phyloP scores from a whole-genome alignment of 2,329 filamentous ascomycete genomes.

The Trichoderma gracile region DNA sequence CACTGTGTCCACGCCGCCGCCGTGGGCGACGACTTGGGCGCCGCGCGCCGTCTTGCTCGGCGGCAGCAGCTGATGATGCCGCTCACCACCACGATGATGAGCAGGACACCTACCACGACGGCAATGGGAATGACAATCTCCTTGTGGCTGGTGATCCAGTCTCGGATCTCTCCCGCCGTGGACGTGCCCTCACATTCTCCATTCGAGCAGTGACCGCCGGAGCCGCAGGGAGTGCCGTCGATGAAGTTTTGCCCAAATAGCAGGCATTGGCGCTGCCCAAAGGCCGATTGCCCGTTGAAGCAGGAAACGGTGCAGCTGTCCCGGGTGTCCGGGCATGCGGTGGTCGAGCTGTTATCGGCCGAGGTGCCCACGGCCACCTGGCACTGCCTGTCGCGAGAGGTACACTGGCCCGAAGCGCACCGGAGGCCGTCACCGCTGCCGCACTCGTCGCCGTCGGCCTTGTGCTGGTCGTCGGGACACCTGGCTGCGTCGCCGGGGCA shows the following conservation, averaged over 20 bases:
- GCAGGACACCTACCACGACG: conserved; percentile 68
- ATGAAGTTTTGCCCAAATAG: conserved; percentile 87
- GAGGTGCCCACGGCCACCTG: conserved; percentile 77
- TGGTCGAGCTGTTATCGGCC: conserved; percentile 72
- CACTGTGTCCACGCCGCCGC: conserved; percentile 28
- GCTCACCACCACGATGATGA: conserved; percentile 67
- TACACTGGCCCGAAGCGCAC: conserved; percentile 93
- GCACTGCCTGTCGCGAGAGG: conserved; percentile 87
- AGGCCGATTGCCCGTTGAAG: conserved; percentile 46
- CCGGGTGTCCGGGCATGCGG: conserved; percentile 61
- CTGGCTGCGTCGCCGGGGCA: conserved; percentile 71
- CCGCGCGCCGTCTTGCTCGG: conserved; percentile 32
- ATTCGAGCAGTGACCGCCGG: conserved; percentile 76
- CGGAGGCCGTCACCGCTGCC: conserved; percentile 67
- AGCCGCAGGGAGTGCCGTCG: conserved; percentile 83
- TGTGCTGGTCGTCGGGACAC: conserved; percentile 73
- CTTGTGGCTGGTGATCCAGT: conserved; percentile 77
- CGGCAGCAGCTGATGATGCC: conserved; percentile 60
- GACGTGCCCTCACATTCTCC: conserved; percentile 74
- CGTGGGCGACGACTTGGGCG: conserved; percentile 30
- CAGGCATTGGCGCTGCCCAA: conserved; percentile 57
- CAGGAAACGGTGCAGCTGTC: conserved; percentile 75
- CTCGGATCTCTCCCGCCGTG: conserved; percentile 67
- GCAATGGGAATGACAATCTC: conserved; percentile 79
- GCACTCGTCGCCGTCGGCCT: conserved; percentile 70